A percentile compares a stretch with the other conserved stretches of the same genome.
phyloP scores from a whole-genome alignment of 805 yeast species.

The Barnettozyma siamensis region DNA sequence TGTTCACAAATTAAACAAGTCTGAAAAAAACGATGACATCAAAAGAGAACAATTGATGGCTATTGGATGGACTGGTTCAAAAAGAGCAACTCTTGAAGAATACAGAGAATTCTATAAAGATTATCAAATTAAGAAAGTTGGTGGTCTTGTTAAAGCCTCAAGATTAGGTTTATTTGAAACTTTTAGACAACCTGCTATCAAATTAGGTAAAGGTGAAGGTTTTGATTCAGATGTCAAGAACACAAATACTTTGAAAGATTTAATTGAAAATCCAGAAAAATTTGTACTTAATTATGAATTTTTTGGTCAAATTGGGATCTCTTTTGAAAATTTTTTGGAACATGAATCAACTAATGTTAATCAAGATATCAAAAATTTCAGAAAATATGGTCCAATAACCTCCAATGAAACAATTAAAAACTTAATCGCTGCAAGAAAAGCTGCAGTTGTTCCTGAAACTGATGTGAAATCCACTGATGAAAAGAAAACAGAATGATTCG shows the following conservation, averaged over 20 bases:
- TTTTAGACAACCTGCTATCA: slow-evolving; percentile 53
- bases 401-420: slow-evolving; percentile 36
- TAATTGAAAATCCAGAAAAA: slow-evolving; percentile 35
- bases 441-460: not conserved
- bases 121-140: slow-evolving; percentile 54
- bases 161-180: slow-evolving; percentile 61
- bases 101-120: slow-evolving; percentile 68
- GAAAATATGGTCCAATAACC: slow-evolving; percentile 59
- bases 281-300: slow-evolving; percentile 54
- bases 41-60: slow-evolving; percentile 41
- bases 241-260: slow-evolving; percentile 32
- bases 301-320: slow-evolving; percentile 44
- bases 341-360: slow-evolving; percentile 30
- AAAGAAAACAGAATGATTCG: slow-evolving; percentile 14
- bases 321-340: slow-evolving; percentile 35
- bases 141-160: slow-evolving; percentile 74
- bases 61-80: slow-evolving; percentile 95
- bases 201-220: slow-evolving; percentile 78
- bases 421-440: slow-evolving; percentile 23
- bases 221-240: slow-evolving; percentile 47
- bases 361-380: slow-evolving; percentile 53
- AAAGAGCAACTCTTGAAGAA: slow-evolving; percentile 61
- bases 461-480: slow-evolving; percentile 6
- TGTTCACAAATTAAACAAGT: slow-evolving; percentile 27
- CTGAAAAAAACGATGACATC: slow-evolving; percentile 28